Percentiles rank a stretch among this genome's conserved stretches.
These are phyloP conservation scores for Entomortierella lignicola DNA, from an alignment of 192 early-diverging fungal species.

Conservation along the genomic window DNA sequence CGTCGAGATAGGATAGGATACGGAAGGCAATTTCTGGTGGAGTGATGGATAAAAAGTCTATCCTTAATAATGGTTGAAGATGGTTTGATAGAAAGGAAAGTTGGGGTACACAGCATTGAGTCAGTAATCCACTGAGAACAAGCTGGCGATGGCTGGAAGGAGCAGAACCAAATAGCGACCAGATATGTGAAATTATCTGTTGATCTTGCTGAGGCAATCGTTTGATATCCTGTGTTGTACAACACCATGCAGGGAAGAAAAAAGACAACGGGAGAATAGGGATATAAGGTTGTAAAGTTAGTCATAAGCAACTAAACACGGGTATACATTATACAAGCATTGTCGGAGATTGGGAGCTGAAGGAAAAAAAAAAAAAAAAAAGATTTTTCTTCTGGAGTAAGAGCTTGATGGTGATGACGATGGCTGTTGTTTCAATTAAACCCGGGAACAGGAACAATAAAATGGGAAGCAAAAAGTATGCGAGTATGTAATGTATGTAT, in stretches of 20 bases:
- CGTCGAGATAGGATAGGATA: conserved; percentile 93
- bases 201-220: conserved; percentile 67
- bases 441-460: no score
- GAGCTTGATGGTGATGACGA: no score
- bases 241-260: no score
- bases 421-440: no score
- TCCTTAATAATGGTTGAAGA: conserved; percentile 77
- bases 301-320: conserved; percentile 7
- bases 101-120: conserved; percentile 87
- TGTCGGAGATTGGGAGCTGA: no score
- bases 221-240: conserved; percentile 61
- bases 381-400: no score
- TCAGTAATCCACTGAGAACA: conserved; percentile 81
- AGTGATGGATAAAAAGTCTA: conserved; percentile 84
- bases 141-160: conserved; percentile 72
- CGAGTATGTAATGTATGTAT: no score
- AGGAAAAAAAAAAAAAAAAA: no score
- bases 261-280: no score
- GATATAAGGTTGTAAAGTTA: no score
- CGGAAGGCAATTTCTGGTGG: conserved; percentile 86
- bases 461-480: no score
- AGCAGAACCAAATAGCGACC: conserved; percentile 76
- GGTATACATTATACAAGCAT: no score
- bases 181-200: conserved; percentile 74
- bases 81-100: conserved; percentile 83